These are phyloP conservation scores for Malassezia obtusa DNA, from an alignment of 1,284 basidiomycete species.

Conservation along the genomic window DNA sequence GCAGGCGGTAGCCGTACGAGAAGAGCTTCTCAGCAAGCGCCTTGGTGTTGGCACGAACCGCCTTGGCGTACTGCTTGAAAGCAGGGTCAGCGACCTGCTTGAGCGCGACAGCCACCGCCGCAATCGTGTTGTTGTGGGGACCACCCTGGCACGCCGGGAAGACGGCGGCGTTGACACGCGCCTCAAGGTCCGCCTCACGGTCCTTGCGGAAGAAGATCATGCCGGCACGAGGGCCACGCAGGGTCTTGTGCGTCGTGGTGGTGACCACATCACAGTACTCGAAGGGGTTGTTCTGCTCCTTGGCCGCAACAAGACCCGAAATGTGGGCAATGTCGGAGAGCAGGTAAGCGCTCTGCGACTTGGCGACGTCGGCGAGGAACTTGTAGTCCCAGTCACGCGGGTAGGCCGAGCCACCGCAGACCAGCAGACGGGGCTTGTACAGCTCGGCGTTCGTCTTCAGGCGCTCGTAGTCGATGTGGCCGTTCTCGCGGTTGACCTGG, in stretches of 20 bases:
- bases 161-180: constrained; percentile 91
- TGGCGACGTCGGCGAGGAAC: constrained; percentile 68
- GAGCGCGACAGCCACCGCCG: constrained; percentile 87
- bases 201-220: constrained; percentile 98
- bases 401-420: constrained; percentile 97
- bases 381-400: constrained; percentile 79
- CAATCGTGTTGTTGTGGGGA: constrained; percentile 99
- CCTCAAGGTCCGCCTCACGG: constrained; percentile 76
- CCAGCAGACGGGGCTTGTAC: constrained; percentile 90
- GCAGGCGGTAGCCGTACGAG: constrained; percentile 63
- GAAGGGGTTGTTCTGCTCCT: constrained; percentile 86
- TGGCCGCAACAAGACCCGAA: constrained; percentile 85
- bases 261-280: constrained; percentile 77
- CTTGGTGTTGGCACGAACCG: constrained; percentile 62
- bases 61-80: constrained; percentile 86
- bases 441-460: constrained; percentile 81
- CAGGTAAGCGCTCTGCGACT: constrained; percentile 76
- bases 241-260: constrained; percentile 77
- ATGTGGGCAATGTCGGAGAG: constrained; percentile 87
- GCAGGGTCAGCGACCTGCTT: constrained; percentile 82
- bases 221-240: constrained; percentile 94
- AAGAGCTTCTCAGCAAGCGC: constrained; percentile 42
- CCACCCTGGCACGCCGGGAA: constrained; percentile 99
- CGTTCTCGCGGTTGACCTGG: constrained; percentile 60
- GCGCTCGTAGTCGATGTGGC: constrained; percentile 80